These are phyloP conservation scores for Trichoderma guizhouense DNA, from an alignment of 2,329 filamentous ascomycete genomes.

Conservation along the genomic window DNA sequence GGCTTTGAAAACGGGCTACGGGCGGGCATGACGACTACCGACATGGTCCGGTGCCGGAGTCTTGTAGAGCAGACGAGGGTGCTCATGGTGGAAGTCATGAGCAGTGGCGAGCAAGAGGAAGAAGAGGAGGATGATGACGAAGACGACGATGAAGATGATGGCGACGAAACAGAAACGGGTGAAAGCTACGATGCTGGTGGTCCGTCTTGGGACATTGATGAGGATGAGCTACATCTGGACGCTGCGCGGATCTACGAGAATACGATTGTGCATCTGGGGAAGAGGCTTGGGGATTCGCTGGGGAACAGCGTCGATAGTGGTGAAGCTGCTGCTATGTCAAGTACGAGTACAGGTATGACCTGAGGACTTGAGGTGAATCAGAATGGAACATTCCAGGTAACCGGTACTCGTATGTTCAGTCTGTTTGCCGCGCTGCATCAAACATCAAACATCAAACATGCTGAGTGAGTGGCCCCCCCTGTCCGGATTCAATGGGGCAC, in stretches of 20 bases:
- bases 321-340: not conserved
- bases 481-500: not conserved
- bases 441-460: not conserved
- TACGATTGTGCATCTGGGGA: conserved; percentile 72
- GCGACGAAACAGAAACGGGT: conserved; percentile 37
- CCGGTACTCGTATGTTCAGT: not conserved
- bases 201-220: conserved; percentile 39
- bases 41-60: conserved; percentile 84
- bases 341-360: not conserved
- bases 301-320: conserved; percentile 11
- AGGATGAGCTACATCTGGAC: conserved; percentile 61
- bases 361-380: not conserved
- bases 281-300: conserved; percentile 52
- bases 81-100: conserved; percentile 66
- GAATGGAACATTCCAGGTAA: not conserved
- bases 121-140: conserved; percentile 39
- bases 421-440: not conserved
- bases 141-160: conserved; percentile 37
- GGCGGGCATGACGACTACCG: conserved; percentile 69
- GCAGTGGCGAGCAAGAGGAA: conserved; percentile 40
- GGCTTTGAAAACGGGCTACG: conserved; percentile 63
- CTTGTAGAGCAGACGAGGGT: conserved; percentile 74
- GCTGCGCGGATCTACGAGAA: conserved; percentile 75
- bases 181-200: conserved; percentile 28
- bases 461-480: not conserved